Evolutionary conservation across 768 basidiomycete genomes (phyloP).

Genomic region (Coprinopsis marcescibilis): DNA sequence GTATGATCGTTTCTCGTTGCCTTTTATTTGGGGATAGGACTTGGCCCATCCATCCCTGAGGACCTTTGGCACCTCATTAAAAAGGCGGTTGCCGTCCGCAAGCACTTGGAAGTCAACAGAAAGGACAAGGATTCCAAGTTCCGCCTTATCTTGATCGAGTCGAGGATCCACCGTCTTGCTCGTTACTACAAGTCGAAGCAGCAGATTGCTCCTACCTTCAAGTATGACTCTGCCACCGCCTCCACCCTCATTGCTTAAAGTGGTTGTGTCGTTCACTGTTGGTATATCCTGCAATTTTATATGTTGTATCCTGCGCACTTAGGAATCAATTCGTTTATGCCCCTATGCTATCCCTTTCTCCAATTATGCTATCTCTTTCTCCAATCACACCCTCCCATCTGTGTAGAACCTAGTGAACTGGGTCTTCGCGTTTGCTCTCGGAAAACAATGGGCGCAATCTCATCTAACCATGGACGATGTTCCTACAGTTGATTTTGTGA

Average conservation of each 20-base stretch:
- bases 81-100: slow-evolving; percentile 99
- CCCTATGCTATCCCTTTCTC: not conserved
- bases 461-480: no score
- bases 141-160: slow-evolving; percentile 98
- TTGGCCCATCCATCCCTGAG: slow-evolving; percentile 97
- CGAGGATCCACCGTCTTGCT: slow-evolving; percentile 93
- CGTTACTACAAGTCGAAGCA: slow-evolving; percentile 99
- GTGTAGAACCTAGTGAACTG: no score
- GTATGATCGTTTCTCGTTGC: slow-evolving; percentile 20
- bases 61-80: slow-evolving; percentile 99
- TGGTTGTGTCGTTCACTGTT: slow-evolving; percentile 2
- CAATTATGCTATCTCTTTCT: no score
- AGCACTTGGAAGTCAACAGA: slow-evolving; percentile 96
- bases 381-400: no score
- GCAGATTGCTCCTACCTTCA: slow-evolving; percentile 97
- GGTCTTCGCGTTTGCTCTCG: no score
- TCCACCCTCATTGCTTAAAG: slow-evolving; percentile 83
- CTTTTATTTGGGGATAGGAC: slow-evolving; percentile 71
- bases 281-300: not conserved
- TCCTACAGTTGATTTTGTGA: no score
- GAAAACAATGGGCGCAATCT: no score
- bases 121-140: slow-evolving; percentile 97
- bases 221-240: slow-evolving; percentile 95
- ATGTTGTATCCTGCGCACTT: not conserved
- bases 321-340: not conserved